These are phyloP conservation scores for Coemansia sp. DNA, from an alignment of 192 early-diverging fungal species.

Conservation along the genomic window DNA sequence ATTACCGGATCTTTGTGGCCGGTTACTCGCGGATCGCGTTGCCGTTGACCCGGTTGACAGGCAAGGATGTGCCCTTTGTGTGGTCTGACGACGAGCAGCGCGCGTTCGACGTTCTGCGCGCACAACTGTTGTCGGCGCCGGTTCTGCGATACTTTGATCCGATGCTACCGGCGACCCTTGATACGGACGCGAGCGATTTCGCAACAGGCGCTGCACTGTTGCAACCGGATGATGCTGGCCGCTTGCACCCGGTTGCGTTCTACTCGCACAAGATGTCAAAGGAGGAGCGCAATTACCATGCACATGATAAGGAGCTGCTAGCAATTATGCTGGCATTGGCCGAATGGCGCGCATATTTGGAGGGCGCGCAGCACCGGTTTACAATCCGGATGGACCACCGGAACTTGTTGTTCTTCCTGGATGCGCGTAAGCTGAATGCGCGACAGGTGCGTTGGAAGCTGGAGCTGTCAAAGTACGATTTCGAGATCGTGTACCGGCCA, in stretches of 20 bases:
- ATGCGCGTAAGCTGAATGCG: neutral
- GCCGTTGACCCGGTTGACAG: neutral
- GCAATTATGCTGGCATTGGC: neutral
- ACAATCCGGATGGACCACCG: neutral
- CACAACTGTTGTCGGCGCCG: neutral
- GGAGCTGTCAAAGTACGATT: neutral
- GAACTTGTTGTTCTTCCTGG: neutral
- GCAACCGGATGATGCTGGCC: neutral
- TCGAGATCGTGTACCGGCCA: neutral
- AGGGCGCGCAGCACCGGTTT: neutral
- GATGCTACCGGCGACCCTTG: conserved; percentile 7
- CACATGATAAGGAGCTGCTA: conserved; percentile 8
- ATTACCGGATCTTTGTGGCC: conserved; percentile 5
- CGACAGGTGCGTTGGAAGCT: conserved; percentile 3
- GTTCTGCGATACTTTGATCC: conserved; percentile 13
- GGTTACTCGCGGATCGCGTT: neutral
- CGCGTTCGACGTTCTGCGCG: neutral
- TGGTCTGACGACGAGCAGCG: neutral
- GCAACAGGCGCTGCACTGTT: conserved; percentile 16
- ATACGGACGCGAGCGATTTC: conserved; percentile 10
- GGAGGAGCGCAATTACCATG: conserved; percentile 12
- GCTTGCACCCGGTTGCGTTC: conserved; percentile 12
- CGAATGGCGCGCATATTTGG: neutral
- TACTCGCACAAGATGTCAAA: conserved; percentile 9
- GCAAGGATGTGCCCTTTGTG: conserved; percentile 10